These are phyloP conservation scores for Neurospora sublineolata DNA, from an alignment of 495 filamentous ascomycete genomes.

Conservation along the genomic window DNA sequence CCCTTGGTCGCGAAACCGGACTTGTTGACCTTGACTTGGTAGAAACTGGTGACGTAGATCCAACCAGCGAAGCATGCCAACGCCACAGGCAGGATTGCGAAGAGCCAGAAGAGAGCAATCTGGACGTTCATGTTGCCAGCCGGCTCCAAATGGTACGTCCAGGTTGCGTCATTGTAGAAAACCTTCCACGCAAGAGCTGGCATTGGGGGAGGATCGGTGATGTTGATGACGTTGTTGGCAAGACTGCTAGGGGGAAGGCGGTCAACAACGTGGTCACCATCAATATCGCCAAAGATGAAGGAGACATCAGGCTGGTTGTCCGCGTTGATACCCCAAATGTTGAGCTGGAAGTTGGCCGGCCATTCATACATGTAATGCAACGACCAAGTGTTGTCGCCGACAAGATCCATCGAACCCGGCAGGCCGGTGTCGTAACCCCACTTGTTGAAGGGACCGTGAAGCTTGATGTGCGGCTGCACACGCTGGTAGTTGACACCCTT, in stretches of 20 bases:
- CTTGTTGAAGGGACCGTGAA: constrained; percentile 56
- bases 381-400: constrained; percentile 45
- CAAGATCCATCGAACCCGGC: constrained; percentile 42
- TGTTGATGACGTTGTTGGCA: constrained; percentile 44
- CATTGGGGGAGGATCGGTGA: constrained; percentile 43
- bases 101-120: constrained; percentile 44
- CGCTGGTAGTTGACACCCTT: constrained; percentile 31
- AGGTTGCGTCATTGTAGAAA: constrained; percentile 42
- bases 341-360: constrained; percentile 53
- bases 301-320: constrained; percentile 50
- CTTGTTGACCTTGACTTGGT: constrained; percentile 61
- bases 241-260: constrained; percentile 53
- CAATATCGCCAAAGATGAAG: constrained; percentile 22
- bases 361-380: constrained; percentile 55
- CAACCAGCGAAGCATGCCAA: constrained; percentile 41
- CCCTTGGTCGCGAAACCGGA: constrained; percentile 42
- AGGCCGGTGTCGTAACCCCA: constrained; percentile 59
- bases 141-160: constrained; percentile 42
- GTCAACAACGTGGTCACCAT: constrained; percentile 45
- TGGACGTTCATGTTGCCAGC: constrained; percentile 45
- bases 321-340: constrained; percentile 58
- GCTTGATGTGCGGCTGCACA: constrained; percentile 47
- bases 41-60: constrained; percentile 55
- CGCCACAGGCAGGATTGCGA: constrained; percentile 44
- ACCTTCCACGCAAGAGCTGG: constrained; percentile 49